A percentile compares a stretch with the other conserved stretches of the same genome.
Conservation (phyloP, 1,284 basidiomycete genomes). For the Ustilago shanxiensis region DNA sequence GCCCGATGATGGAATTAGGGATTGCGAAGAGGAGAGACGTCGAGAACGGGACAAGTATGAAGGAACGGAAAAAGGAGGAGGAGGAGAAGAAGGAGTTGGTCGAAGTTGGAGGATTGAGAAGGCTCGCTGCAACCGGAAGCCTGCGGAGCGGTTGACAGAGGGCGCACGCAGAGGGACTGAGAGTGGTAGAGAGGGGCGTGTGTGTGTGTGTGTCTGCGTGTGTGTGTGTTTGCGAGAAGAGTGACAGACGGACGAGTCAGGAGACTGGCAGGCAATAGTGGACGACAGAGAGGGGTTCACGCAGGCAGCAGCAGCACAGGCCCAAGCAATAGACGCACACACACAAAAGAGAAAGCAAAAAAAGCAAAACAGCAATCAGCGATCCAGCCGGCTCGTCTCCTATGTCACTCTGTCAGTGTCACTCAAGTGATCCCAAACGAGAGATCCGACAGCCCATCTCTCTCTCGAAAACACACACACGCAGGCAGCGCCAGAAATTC, state of each 20-base stretch:
- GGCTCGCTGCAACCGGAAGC: conserved; percentile 11
- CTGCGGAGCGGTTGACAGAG: conserved; percentile 12
- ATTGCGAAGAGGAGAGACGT: conserved; percentile 22
- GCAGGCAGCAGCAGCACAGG: conserved; percentile 21
- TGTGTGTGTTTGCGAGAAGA: not conserved
- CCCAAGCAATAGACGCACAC: too few species aligned
- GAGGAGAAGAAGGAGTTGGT: conserved; percentile 4
- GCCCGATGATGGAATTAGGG: conserved; percentile 16
- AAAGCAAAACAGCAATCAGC: not conserved
- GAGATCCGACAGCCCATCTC: too few species aligned
- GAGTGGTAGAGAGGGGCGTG: too few species aligned
- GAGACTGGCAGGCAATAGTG: not conserved
- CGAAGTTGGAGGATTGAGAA: conserved; percentile 1
- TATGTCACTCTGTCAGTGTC: too few species aligned
- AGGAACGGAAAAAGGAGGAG: conserved; percentile 5
- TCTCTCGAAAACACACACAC: not conserved
- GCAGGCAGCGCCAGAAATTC: not conserved
- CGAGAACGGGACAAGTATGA: too few species aligned
- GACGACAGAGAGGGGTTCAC: conserved; percentile 26
- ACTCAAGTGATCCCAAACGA: too few species aligned
- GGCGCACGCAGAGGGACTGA: not conserved
- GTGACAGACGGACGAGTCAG: conserved; percentile 7
- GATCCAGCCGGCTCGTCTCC: not conserved
- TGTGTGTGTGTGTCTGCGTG: too few species aligned
- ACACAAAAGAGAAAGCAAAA: too few species aligned